Conservation (phyloP, 768 basidiomycete genomes). For the Pleurotus pulmonarius region DNA sequence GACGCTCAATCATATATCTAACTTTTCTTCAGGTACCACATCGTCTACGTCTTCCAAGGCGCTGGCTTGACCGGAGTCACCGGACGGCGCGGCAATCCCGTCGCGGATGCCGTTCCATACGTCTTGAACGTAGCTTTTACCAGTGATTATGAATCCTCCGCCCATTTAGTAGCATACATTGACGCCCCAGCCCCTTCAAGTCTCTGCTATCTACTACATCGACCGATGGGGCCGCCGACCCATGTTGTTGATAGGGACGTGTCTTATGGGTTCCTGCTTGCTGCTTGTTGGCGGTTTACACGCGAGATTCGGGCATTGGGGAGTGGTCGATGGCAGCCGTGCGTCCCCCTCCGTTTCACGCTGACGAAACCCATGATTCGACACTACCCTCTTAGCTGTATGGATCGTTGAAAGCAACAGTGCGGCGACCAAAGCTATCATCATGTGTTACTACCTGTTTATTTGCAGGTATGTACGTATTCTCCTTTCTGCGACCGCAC, state of each 20-base stretch:
- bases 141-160: slow-evolving; percentile 13
- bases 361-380: too few species aligned
- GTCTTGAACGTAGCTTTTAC: slow-evolving; percentile 46
- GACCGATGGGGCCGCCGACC: slow-evolving; percentile 80
- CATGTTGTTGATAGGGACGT: slow-evolving; percentile 61
- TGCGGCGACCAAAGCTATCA: slow-evolving; percentile 61
- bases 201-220: slow-evolving; percentile 58
- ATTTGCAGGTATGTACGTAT: slow-evolving; percentile 51
- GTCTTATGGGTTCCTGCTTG: slow-evolving; percentile 73
- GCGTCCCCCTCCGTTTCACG: slow-evolving; percentile 9
- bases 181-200: slow-evolving; percentile 33
- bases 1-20: too few species aligned
- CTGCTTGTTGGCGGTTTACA: slow-evolving; percentile 76
- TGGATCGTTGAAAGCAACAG: slow-evolving; percentile 55
- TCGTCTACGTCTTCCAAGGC: slow-evolving; percentile 71
- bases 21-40: slow-evolving; percentile 42
- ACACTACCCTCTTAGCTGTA: slow-evolving; percentile 16
- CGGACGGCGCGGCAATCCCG: slow-evolving; percentile 68
- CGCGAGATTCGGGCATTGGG: slow-evolving; percentile 64
- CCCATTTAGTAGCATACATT: slow-evolving; percentile 41
- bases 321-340: slow-evolving; percentile 32
- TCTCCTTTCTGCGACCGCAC: not conserved
- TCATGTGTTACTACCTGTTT: slow-evolving; percentile 74
- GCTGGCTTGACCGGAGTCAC: slow-evolving; percentile 77
- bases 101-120: slow-evolving; percentile 67